Evolutionary conservation across 2,329 filamentous ascomycete species (phyloP), one percentile per base, ranked within the genome.

Genomic region (Aureobasidium leucospermi): DNA sequence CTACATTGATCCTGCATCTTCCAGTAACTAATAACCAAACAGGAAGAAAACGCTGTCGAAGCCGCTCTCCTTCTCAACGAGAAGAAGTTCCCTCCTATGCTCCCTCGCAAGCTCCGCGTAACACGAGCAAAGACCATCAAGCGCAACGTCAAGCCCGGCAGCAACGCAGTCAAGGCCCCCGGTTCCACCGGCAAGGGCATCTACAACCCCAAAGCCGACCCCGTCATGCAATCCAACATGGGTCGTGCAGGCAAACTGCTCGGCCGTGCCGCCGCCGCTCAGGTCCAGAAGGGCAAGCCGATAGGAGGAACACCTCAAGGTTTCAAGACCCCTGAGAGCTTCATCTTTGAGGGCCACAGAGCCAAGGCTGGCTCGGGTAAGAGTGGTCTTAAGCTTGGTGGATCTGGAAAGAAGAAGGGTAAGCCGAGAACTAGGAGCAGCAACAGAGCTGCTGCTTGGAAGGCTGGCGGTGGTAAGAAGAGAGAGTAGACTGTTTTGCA

Each of bases 31-130:
- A 15, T 39, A 58, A 36, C 36, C 31, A 6, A 19, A 31, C 41
- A 59, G 78, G 90, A 97, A 67, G 84, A 81, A 63, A 96, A 95
- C 67, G 80, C 87, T 46, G 93, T 99, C 47, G 94, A 99, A 74
- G 83, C 88, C n/a, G 94, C 94, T 1, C 81, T 99, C 11, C 81
- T 95, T 41, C 84, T 93, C 62, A 83, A 96, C 71, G 92, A 85
- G 63, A 96, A 97, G 79, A 94, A 89, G 67, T 97, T 92, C 69
- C 91, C 93, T 15, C 93, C 93, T 16, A 86, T 96, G 83, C 84
- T 97, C n/a, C 93, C 93, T 9, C 86, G 94, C 47, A 83, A 86
- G 65, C 79, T 99, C 36, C 88, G 94, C 58, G 92, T 99, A 48
- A 87, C 85, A 49, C 86, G 94, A 62, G 94, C 94, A 69, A 93